These are phyloP conservation scores for Phycomyces nitens DNA, from an alignment of 192 early-diverging fungal species.

Conservation along the genomic window DNA sequence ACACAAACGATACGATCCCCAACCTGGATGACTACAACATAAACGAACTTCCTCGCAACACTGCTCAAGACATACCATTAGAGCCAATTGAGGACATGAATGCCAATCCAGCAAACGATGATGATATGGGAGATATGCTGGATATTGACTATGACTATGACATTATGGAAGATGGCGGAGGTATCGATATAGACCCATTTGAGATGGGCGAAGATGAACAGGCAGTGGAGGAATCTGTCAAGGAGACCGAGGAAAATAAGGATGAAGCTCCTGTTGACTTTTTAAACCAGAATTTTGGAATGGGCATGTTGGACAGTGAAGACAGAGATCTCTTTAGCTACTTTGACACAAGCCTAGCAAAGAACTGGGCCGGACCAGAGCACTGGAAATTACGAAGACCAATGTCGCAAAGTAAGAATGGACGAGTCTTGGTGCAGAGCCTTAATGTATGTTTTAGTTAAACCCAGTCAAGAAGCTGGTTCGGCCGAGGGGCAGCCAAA, in stretches of 20 bases:
- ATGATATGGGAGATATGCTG: constrained; percentile 14
- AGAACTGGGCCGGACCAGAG: constrained; percentile 91
- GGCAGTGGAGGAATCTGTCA: constrained; percentile 37
- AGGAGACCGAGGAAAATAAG: constrained; percentile 40
- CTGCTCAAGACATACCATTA: too few species aligned
- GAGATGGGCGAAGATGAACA: constrained; percentile 36
- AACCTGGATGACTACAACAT: constrained; percentile 15
- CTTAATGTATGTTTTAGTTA: background rate
- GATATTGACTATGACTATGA: constrained; percentile 27
- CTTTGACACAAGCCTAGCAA: constrained; percentile 79
- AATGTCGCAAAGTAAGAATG: constrained; percentile 18
- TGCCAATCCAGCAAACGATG: background rate
- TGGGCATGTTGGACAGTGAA: background rate
- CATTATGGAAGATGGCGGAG: constrained; percentile 12
- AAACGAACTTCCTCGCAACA: too few species aligned
- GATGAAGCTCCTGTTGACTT: constrained; percentile 20
- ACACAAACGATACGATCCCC: constrained; percentile 48
- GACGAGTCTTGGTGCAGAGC: too few species aligned
- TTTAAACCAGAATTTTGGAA: constrained; percentile 14
- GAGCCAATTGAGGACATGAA: too few species aligned
- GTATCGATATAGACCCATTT: constrained; percentile 17
- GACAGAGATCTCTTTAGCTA: constrained; percentile 74
- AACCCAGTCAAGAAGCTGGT: too few species aligned
- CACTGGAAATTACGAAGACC: constrained; percentile 74
- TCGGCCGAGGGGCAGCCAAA: constrained; percentile 1